These are phyloP conservation scores for Kodamaea jinghongensis DNA, from an alignment of 805 yeast genomes.

Conservation along the genomic window DNA sequence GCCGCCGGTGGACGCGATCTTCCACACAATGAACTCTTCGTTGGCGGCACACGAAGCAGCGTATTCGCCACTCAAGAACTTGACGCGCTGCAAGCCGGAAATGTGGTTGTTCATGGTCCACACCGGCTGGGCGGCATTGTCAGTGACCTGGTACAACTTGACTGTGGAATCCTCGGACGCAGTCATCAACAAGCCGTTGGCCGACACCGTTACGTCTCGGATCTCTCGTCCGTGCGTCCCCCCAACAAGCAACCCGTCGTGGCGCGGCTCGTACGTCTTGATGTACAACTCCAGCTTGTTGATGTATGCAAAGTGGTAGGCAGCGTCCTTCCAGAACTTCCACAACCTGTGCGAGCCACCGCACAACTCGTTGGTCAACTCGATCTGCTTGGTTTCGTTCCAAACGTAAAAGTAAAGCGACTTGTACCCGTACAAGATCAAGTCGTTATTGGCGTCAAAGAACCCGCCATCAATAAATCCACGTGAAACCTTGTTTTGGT, in stretches of 20 bases:
- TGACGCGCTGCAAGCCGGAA: constrained; percentile 80
- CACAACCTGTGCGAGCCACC: constrained; percentile 93
- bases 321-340: constrained; percentile 43
- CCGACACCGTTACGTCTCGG: constrained; percentile 57
- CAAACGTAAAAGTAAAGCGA: constrained; percentile 75
- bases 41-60: constrained; percentile 67
- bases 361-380: constrained; percentile 67
- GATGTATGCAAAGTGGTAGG: constrained; percentile 54
- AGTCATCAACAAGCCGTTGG: constrained; percentile 52
- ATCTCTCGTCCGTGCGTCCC: constrained; percentile 95
- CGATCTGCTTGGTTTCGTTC: constrained; percentile 76
- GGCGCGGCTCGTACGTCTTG: constrained; percentile 23
- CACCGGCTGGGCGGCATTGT: constrained; percentile 44
- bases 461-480: constrained; percentile 82
- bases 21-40: constrained; percentile 88
- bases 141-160: constrained; percentile 43
- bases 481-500: constrained; percentile 61
- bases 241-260: constrained; percentile 33
- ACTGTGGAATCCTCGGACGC: constrained; percentile 91
- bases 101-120: constrained; percentile 79
- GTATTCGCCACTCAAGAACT: constrained; percentile 51
- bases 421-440: constrained; percentile 76
- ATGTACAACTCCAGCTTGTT: constrained; percentile 48
- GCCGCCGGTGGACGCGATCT: constrained; percentile 34
- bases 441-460: constrained; percentile 36